These are phyloP conservation scores for Vanderwaltozyma verrucispora DNA, from an alignment of 805 yeast species.

Conservation along the genomic window DNA sequence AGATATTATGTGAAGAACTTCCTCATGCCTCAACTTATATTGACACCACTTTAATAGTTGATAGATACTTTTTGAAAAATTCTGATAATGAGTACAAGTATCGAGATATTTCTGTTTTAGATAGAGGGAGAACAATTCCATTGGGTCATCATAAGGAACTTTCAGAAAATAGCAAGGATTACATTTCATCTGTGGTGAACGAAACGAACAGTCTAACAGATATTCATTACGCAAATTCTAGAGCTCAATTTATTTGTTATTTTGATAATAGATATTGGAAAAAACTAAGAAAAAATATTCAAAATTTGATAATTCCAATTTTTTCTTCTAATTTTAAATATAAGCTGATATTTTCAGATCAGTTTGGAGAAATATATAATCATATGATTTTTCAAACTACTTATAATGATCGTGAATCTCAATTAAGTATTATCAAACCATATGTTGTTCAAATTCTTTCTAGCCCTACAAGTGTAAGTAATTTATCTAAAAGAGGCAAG, in stretches of 20 bases:
- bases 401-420: constrained; percentile 77
- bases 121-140: constrained; percentile 26
- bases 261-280: constrained; percentile 54
- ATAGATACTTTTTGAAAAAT: constrained; percentile 15
- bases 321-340: constrained; percentile 39
- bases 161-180: neutral
- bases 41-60: constrained; percentile 18
- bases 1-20: constrained; percentile 31
- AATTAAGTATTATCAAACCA: constrained; percentile 58
- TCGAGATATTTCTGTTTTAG: constrained; percentile 26
- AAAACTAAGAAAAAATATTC: constrained; percentile 36
- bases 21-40: constrained; percentile 4
- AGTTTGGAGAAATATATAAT: constrained; percentile 45
- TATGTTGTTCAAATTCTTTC: constrained; percentile 82
- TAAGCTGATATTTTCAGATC: constrained; percentile 41
- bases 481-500: constrained; percentile 20
- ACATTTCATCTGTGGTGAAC: neutral
- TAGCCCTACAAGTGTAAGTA: constrained; percentile 61
- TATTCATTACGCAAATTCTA: constrained; percentile 27
- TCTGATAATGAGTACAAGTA: constrained; percentile 11
- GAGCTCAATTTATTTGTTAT: constrained; percentile 47
- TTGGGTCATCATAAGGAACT: constrained; percentile 26
- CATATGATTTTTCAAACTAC: constrained; percentile 39
- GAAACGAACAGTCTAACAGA: neutral
- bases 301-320: constrained; percentile 43